Evolutionary conservation across 176 grass and related monocot genomes (phyloP).

Genomic region (Ampelocalamus luodianensis): DNA sequence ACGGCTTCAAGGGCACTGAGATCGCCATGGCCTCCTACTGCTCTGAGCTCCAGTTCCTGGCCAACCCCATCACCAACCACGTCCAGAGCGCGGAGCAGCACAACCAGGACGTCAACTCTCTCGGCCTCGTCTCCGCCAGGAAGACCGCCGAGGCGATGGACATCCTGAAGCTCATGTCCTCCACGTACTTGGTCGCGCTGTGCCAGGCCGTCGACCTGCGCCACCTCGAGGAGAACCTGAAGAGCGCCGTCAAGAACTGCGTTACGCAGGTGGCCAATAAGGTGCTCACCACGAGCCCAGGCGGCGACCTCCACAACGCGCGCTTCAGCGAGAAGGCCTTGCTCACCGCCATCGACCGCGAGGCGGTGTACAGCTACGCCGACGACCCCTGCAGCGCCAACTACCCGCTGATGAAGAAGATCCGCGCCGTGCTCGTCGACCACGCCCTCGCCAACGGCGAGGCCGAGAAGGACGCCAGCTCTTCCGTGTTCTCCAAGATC

Average conservation of each 20-base stretch:
- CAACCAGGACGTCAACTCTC: constrained; percentile 92
- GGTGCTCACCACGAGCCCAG: constrained; percentile 45
- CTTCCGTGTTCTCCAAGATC: constrained; percentile 66
- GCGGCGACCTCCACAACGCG: constrained; percentile 49
- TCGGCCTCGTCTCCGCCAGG: constrained; percentile 76
- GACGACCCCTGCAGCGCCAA: constrained; percentile 65
- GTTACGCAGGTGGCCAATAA: constrained; percentile 47
- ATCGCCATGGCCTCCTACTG: constrained; percentile 92
- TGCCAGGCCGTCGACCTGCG: constrained; percentile 76
- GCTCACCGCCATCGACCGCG: constrained; percentile 59
- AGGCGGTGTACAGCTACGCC: constrained; percentile 60
- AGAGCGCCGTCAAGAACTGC: constrained; percentile 50
- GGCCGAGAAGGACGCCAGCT: constrained; percentile 48
- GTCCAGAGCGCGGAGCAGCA: constrained; percentile 96
- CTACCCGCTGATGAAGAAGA: constrained; percentile 64
- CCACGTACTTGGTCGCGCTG: constrained; percentile 66
- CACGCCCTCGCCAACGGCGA: constrained; percentile 52
- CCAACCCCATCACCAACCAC: constrained; percentile 82
- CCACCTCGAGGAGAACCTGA: constrained; percentile 80
- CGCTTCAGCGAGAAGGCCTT: constrained; percentile 67
- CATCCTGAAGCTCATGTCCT: constrained; percentile 81
- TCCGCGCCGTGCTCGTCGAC: constrained; percentile 73
- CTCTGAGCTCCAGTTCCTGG: constrained; percentile 81
- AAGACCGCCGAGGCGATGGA: constrained; percentile 83
- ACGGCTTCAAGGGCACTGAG: constrained; percentile 85